Evolutionary conservation across 164 flowering plant species (phyloP).

Genomic region (Akebia trifoliata): DNA sequence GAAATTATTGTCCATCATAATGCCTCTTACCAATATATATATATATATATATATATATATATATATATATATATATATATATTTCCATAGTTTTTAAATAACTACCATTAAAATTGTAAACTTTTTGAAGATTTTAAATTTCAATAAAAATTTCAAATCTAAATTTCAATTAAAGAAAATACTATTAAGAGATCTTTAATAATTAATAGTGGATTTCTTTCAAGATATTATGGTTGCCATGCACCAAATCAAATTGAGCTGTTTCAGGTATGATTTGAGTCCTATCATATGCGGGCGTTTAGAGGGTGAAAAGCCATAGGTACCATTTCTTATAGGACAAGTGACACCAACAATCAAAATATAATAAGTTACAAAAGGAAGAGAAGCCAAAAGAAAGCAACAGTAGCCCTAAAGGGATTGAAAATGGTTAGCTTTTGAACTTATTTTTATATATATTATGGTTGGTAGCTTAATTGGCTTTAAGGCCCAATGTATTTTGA

Average conservation of each 20-base stretch:
- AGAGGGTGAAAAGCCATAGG: conserved; percentile 45
- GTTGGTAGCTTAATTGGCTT: background rate
- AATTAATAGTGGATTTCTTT: conserved; percentile 9
- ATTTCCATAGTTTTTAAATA: no score
- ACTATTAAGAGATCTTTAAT: background rate
- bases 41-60: no score
- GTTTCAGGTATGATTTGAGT: conserved; percentile 62
- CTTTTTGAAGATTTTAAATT: no score
- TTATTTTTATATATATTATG: background rate
- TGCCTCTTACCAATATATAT: no score
- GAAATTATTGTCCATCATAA: no score
- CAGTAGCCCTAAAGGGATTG: background rate
- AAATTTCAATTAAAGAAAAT: background rate
- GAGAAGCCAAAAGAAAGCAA: background rate
- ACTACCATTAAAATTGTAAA: no score
- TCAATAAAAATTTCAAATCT: background rate
- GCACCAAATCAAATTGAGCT: conserved; percentile 62
- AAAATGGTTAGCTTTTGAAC: background rate
- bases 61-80: no score
- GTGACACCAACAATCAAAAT: conserved; percentile 40
- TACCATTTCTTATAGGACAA: conserved; percentile 31
- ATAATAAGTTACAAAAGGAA: conserved; percentile 10
- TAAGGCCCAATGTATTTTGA: background rate
- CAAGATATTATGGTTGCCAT: conserved; percentile 15
- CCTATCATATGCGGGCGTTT: conserved; percentile 35